A percentile compares a stretch with the other conserved stretches of the same genome.
Evolutionary conservation across 2,329 filamentous ascomycete species (phyloP).

Genomic region (Diaporthe nobilis): DNA sequence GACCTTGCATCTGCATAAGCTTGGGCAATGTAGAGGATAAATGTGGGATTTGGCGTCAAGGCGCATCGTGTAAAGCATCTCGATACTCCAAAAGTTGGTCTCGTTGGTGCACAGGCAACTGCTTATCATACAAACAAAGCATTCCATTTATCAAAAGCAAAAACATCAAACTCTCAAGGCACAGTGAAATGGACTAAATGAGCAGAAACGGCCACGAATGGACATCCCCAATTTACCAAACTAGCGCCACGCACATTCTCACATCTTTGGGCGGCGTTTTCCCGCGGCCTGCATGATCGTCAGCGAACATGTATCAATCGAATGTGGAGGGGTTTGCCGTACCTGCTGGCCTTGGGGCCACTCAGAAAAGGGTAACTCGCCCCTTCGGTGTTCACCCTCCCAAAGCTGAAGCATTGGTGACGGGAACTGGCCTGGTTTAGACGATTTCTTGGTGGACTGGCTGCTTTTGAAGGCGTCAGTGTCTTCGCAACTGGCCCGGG

Average conservation of each 20-base stretch:
- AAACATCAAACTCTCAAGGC: slow-evolving; percentile 24
- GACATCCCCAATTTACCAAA: slow-evolving; percentile 11
- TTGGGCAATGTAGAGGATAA: slow-evolving; percentile 4
- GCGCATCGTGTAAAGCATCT: slow-evolving; percentile 41
- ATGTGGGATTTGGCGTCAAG: slow-evolving; percentile 29
- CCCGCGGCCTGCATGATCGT: slow-evolving; percentile 23
- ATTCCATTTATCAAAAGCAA: slow-evolving; percentile 11
- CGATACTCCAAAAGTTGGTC: slow-evolving; percentile 29
- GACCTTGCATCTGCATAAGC: slow-evolving; percentile 7
- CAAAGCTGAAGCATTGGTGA: slow-evolving; percentile 41
- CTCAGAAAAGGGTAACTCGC: slow-evolving; percentile 33
- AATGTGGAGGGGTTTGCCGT: background rate
- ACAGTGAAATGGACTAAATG: slow-evolving; percentile 28
- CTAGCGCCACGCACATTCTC: background rate
- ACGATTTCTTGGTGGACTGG: background rate
- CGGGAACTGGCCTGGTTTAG: background rate
- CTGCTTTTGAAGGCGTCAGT: slow-evolving; percentile 9
- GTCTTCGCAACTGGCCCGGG: background rate
- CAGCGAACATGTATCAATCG: background rate
- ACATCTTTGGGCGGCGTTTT: slow-evolving; percentile 1
- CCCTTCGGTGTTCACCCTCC: slow-evolving; percentile 30
- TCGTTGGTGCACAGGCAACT: slow-evolving; percentile 2
- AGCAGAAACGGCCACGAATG: slow-evolving; percentile 9
- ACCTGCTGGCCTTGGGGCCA: slow-evolving; percentile 25
- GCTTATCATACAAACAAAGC: slow-evolving; percentile 2